Evolutionary conservation across 495 filamentous ascomycete species (phyloP).

Genomic region (Astrocystis sublimbata): DNA sequence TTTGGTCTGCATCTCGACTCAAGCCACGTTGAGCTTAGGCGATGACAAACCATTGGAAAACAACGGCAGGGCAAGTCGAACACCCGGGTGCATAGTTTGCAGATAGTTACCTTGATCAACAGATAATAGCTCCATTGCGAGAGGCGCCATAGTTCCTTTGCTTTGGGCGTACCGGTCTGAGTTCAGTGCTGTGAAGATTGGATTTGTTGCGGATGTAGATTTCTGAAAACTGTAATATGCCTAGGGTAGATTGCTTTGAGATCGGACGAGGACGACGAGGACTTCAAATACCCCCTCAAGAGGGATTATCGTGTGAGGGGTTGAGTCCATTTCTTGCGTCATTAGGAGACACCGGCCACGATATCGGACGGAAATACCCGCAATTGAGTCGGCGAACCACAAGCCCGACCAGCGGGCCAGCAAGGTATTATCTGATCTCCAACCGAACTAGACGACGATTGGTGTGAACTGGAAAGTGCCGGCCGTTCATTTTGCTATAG

Average conservation of each 20-base stretch:
- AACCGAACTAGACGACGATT: too few relatives aligned
- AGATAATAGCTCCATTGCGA: conserved; percentile 36
- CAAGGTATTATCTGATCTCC: too few relatives aligned
- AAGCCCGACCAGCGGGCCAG: too few relatives aligned
- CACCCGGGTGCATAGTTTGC: conserved; percentile 46
- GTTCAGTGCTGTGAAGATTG: neutral
- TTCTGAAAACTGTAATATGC: neutral
- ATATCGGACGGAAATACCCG: neutral
- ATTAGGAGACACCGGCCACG: neutral
- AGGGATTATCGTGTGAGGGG: conserved; percentile 8
- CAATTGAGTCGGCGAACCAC: neutral
- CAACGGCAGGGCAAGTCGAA: conserved; percentile 19
- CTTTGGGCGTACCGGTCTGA: conserved; percentile 17
- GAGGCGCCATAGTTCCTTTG: conserved; percentile 24
- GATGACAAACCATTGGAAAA: neutral
- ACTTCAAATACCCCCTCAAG: conserved; percentile 3
- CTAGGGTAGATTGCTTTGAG: neutral
- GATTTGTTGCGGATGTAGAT: neutral
- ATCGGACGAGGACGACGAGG: neutral
- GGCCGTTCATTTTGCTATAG: too few relatives aligned
- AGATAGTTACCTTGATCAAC: conserved; percentile 60
- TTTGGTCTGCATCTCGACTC: neutral
- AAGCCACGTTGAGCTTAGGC: conserved; percentile 4
- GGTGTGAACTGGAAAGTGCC: too few relatives aligned
- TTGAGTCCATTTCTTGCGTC: conserved; percentile 5